Conservation (phyloP, 768 basidiomycete genomes). For the Tricholomella constricta region DNA sequence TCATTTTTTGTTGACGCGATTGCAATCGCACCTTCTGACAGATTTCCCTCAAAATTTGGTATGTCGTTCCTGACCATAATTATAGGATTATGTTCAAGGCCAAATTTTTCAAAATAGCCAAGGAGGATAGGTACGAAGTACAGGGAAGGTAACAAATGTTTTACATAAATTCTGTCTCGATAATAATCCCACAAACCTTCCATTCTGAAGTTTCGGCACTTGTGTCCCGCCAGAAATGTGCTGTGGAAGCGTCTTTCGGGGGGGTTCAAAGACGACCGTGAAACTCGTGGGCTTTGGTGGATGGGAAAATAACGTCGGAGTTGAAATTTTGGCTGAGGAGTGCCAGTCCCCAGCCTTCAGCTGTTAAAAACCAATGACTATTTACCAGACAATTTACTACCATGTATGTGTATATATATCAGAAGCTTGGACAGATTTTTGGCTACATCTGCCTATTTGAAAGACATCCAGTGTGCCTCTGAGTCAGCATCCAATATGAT, state of each 20-base stretch:
- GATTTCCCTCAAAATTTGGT: background rate
- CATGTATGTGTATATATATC: background rate
- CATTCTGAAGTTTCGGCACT: background rate
- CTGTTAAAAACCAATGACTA: too few relatives aligned
- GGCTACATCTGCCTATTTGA: background rate
- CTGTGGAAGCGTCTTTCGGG: background rate
- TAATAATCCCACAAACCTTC: background rate
- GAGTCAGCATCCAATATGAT: background rate
- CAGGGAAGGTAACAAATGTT: background rate
- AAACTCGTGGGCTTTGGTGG: background rate
- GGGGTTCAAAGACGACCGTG: background rate
- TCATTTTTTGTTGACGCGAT: background rate
- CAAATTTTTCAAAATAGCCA: background rate
- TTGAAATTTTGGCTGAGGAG: background rate
- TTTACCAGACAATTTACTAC: background rate
- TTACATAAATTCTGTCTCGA: background rate
- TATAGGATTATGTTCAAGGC: background rate
- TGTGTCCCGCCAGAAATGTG: background rate
- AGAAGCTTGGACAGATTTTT: background rate
- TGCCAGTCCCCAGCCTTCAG: background rate
- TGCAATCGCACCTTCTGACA: background rate
- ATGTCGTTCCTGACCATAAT: background rate
- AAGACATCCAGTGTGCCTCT: background rate
- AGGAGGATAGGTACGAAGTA: background rate
- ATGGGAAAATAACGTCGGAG: background rate